Base-by-base conservation (phyloP, 305 asterid genomes). In the Withania somnifera region DNA sequence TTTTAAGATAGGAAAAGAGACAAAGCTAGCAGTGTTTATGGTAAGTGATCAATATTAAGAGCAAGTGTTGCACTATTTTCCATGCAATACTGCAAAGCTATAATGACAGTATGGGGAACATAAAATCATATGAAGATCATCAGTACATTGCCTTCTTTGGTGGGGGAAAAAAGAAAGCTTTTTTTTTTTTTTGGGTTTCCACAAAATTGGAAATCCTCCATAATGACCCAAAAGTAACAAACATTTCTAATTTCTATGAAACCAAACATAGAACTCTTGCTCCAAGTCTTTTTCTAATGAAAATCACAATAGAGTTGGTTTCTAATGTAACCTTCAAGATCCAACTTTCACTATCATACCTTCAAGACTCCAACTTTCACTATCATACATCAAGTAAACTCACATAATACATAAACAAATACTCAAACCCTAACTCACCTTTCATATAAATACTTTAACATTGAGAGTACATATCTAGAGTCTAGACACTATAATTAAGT, bases 41-140 rank as follows among this genome's bases (percentile, higher is more conserved):
- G 38, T 26, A 60, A 60, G 19, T 26, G 36, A 58, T 58, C 30
- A 20, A 15, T 24, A 20, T 69, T 42, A 42, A n/a, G 56, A 45
- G 58, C 57, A 71, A 71, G 58, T 71, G 79, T 45, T 24, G 38
- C 58, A 14, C 58, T 71, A 7, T 2, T 45, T 71, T 32, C 47
- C 71, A 80, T 57, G 24, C 26, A 66, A 63, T 67, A 61, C 83
- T 54, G 85, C 86, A 81, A 81, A 77, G 84, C 13, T 38, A 86
- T 82, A 68, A 84, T 87, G 67, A 84, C 77, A 84, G 75, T 73
- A 81, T 85, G 78, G 81, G 82, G 77, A 86, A 82, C 85, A 78
- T 63, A 69, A 77, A 79, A 76, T 56, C 22, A 26, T 71, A 67
- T 38, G 6, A 67, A 56, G 51, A 79, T 68, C 32, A 20, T 45